Conservation (phyloP, 2,329 filamentous ascomycete genomes). For the Dactylonectria macrodidyma region DNA sequence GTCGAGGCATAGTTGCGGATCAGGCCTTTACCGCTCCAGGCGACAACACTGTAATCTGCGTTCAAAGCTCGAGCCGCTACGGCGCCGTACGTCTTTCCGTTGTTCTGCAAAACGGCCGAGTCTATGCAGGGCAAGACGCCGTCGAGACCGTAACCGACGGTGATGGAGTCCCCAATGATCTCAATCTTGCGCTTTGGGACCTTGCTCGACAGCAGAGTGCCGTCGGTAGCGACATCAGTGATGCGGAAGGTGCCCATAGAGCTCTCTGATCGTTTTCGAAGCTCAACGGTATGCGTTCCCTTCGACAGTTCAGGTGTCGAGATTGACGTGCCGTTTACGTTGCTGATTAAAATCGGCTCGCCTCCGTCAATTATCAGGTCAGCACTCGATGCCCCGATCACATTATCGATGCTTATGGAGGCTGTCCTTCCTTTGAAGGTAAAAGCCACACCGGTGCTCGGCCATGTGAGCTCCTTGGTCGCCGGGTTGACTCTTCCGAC, state of each 20-base stretch:
- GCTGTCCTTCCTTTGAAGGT: conserved; percentile 58
- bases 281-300: conserved; percentile 36
- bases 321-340: conserved; percentile 26
- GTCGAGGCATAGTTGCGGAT: conserved; percentile 56
- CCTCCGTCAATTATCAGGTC: conserved; percentile 36
- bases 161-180: conserved; percentile 62
- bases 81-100: conserved; percentile 59
- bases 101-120: conserved; percentile 56
- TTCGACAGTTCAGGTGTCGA: conserved; percentile 18
- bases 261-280: conserved; percentile 36
- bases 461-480: conserved; percentile 61
- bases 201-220: conserved; percentile 39
- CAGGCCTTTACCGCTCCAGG: conserved; percentile 61
- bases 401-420: conserved; percentile 46
- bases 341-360: conserved; percentile 28
- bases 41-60: conserved; percentile 60
- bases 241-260: conserved; percentile 30
- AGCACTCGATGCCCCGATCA: conserved; percentile 30
- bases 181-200: conserved; percentile 56
- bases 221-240: conserved; percentile 25
- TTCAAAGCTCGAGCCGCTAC: conserved; percentile 57
- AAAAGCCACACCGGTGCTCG: conserved; percentile 59
- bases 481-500: conserved; percentile 59
- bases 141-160: conserved; percentile 60
- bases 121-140: conserved; percentile 57